Evolutionary conservation across 441 rosid species (phyloP), one percentile per base, ranked within the genome.

Genomic region (Adansonia madagascariensis): DNA sequence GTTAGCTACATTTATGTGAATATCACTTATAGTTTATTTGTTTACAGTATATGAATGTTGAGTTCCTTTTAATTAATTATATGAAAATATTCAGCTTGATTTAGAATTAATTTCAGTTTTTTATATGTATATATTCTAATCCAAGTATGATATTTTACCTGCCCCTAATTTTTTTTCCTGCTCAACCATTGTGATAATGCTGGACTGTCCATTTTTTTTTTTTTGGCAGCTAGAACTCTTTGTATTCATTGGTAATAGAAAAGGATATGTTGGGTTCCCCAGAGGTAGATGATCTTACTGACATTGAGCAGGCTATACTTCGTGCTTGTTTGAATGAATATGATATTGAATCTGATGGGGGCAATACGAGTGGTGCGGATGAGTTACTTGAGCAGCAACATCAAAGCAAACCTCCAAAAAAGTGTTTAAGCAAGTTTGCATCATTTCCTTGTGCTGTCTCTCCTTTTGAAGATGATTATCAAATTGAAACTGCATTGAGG

Each of bases 321-420:
- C 2, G 43, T 9, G 77, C 84, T 63, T 80, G 80, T 77, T 81
- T 77, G 49, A 72, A 47, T 41, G 85, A 84, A 27, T 83, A 80
- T 78, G 78, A 73, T 60, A 84, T 70, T 59, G 91, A 78, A 60
- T 86, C 84, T 79, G 89, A 85, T 49, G 83, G 81, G 55, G 88
- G 86, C 61, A 80, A 75, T 77, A 75, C 74, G 10, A 81, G 83
- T 71, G 80, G 79, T 76, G 63, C 72, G 65, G 85, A 73, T 44
- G 84, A 86, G 73, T 84, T 64, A 49, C 67, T 56, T 74, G 81
- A 79, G 60, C 81, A 81, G 60, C 59, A 70, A 20, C 43, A 22
- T 31, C 76, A 79, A 9, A 75, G 62, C 72, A 74, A 80, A 64
- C 77, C 78, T 31, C 31, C 55, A 31, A 66, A 62, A 8, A 80